Base-by-base conservation (phyloP, 306 rosid genomes). In the Nissolia schottii region DNA sequence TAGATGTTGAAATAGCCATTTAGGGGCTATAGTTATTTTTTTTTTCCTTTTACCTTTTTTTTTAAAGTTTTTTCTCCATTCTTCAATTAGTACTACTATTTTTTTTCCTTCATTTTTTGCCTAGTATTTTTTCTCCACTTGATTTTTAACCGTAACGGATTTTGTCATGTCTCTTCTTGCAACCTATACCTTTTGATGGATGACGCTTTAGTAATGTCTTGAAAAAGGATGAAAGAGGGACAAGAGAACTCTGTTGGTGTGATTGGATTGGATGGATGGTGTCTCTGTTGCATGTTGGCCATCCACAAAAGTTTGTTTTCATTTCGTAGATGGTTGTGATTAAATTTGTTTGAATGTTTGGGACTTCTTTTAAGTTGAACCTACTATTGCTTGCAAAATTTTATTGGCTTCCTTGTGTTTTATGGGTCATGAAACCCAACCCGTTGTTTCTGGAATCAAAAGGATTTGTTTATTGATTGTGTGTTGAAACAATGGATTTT, bases 231-330 rank as follows among this genome's bases (percentile, higher is more conserved):
- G 88, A 67, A 78, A 65, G 71, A 7, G 62, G 78, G 69, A 28
- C 5, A 18, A 57, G 58, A 73, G 64, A 78, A 75, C 35, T 75
- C 35, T 81, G 87, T 77, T 77, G 63, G 67, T 74, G 83, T 84
- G 87, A 87, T 85, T 84, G 82, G 87, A 87, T 85, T 84, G 82
- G 85, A 73, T 81, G 84, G 82, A 68, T 68, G 71, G 78, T n/a
- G n/a, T 79, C 64, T 77, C 41, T 79, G 89, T 81, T 85, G 77
- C 83, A 70, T 70, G 60, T 64, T 79, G 80, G 88, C 82, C 91
- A 77, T 90, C 83, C 83, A 79, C 74, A 67, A 77, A 64, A 55
- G 78, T 67, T n/a, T n/a, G 1, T 60, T 67, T 82, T 80, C 71
- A 66, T 67, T 82, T 80, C 71, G 63, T 75, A 83, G 87, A 71